These are phyloP conservation scores for Kuraishia capsulata DNA, from an alignment of 805 yeast species.

Conservation along the genomic window DNA sequence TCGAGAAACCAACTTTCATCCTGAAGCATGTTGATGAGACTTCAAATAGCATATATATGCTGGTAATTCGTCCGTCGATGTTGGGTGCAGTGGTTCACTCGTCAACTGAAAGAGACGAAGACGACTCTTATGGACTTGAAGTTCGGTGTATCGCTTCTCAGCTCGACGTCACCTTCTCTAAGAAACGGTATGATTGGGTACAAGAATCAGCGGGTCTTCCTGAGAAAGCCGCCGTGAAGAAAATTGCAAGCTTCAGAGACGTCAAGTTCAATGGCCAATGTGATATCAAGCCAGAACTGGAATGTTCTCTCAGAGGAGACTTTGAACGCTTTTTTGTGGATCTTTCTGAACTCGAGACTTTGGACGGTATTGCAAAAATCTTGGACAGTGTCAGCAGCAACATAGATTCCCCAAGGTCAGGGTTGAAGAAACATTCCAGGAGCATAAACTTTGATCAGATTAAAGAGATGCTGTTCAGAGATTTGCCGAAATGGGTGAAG, in stretches of 20 bases:
- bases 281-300: constrained; percentile 14
- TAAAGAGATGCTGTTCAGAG: constrained; percentile 13
- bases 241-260: not conserved
- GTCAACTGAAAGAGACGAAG: not conserved
- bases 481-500: constrained; percentile 25
- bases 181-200: not conserved
- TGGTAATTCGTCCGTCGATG: constrained; percentile 13
- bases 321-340: constrained; percentile 16
- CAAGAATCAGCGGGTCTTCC: not conserved
- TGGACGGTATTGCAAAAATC: constrained; percentile 17
- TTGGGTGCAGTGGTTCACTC: not conserved
- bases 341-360: constrained; percentile 15
- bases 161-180: not conserved
- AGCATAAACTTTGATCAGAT: not conserved
- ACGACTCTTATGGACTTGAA: not conserved
- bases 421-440: not conserved
- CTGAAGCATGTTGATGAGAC: constrained; percentile 9
- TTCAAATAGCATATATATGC: constrained; percentile 9
- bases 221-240: not conserved
- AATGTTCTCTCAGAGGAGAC: constrained; percentile 10
- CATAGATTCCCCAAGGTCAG: not conserved
- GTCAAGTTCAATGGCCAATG: not conserved
- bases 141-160: not conserved
- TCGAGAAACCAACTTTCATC: constrained; percentile 19
- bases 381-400: constrained; percentile 4